These are phyloP conservation scores for Mycosarcoma mackinlayi DNA, from an alignment of 1,284 basidiomycete species.

Conservation along the genomic window DNA sequence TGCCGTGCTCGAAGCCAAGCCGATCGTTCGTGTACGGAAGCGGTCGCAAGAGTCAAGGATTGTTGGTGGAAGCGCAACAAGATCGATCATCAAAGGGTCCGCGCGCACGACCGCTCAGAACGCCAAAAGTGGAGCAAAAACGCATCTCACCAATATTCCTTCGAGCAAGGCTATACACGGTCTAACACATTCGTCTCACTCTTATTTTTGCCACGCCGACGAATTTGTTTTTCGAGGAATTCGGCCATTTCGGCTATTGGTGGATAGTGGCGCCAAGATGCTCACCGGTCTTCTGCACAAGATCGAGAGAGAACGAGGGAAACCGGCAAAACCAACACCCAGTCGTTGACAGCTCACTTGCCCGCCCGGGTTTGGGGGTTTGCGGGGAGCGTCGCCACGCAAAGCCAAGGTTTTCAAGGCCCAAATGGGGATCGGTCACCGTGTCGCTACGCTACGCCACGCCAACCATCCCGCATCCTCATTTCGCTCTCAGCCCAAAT, in stretches of 20 bases:
- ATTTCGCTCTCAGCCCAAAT: too few relatives aligned
- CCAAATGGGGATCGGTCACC: not conserved
- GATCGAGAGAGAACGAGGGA: not conserved
- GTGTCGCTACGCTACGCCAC: not conserved
- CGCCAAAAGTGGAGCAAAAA: slow-evolving; percentile 3
- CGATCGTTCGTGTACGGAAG: too few relatives aligned
- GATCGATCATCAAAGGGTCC: slow-evolving; percentile 3
- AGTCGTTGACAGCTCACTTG: too few relatives aligned
- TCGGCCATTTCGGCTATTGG: slow-evolving; percentile 9
- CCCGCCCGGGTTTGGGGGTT: too few relatives aligned
- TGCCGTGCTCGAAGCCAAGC: too few relatives aligned
- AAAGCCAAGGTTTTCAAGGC: not conserved
- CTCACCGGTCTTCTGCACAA: too few relatives aligned
- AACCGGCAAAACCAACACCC: too few relatives aligned
- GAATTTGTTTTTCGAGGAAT: not conserved
- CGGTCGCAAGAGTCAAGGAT: too few relatives aligned
- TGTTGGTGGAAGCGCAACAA: not conserved
- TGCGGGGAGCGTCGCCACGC: slow-evolving; percentile 18
- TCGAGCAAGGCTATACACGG: too few relatives aligned
- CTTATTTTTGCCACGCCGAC: too few relatives aligned
- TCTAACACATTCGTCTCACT: not conserved
- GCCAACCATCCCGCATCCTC: not conserved
- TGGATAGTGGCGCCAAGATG: too few relatives aligned
- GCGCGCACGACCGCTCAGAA: not conserved
- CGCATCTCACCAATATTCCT: not conserved